Conservation (phyloP, 306 rosid species). For the Fragaria ananassa region DNA sequence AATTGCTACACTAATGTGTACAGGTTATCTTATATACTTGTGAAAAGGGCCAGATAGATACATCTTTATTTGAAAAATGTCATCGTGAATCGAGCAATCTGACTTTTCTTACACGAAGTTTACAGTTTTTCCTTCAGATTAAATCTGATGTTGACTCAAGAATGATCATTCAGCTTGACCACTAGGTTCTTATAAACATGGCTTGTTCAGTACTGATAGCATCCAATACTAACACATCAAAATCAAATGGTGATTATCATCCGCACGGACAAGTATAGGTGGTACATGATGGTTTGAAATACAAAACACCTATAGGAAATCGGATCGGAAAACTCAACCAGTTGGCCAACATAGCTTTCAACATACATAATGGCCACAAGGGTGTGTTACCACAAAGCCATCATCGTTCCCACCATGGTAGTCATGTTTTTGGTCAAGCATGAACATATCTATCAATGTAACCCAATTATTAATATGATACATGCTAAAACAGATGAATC, state of each 20-base stretch:
- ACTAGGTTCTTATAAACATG: background rate
- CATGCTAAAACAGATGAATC: background rate
- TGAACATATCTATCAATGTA: no score
- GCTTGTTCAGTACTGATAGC: background rate
- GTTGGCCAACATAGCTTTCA: background rate
- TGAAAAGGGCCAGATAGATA: background rate
- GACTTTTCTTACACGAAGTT: background rate
- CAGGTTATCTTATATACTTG: background rate
- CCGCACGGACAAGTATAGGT: background rate
- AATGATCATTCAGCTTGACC: background rate
- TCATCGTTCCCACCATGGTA: background rate
- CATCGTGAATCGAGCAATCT: background rate
- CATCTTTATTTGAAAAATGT: background rate
- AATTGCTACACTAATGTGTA: background rate
- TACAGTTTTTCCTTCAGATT: background rate
- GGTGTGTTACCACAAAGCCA: background rate
- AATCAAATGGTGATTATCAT: background rate
- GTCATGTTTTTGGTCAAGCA: no score
- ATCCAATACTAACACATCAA: background rate
- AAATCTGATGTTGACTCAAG: background rate
- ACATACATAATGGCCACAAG: background rate
- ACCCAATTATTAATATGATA: background rate
- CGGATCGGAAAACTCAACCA: background rate
- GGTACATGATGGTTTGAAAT: background rate
- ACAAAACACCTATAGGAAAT: no score